Conservation (phyloP, 352 stramenopile species). For the Thalassiosira gravida region DNA sequence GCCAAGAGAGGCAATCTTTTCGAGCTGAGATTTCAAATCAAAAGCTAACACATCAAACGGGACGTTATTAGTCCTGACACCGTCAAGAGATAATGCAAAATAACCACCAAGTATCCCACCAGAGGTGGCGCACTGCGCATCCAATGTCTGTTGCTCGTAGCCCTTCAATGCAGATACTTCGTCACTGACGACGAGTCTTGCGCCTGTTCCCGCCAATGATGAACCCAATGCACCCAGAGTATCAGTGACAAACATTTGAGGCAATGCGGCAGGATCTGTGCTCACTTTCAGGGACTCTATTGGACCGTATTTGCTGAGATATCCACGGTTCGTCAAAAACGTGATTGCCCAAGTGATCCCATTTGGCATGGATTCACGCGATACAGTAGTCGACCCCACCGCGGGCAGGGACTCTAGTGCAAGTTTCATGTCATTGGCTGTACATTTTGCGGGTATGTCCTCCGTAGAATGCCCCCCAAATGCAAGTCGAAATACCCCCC, state of each 20-base stretch:
- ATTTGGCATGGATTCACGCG: slow-evolving; percentile 69
- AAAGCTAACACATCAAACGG: slow-evolving; percentile 60
- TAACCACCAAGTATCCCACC: slow-evolving; percentile 72
- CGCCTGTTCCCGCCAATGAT: slow-evolving; percentile 87
- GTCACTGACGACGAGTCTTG: slow-evolving; percentile 85
- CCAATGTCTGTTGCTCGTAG: slow-evolving; percentile 90
- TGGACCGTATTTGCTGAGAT: slow-evolving; percentile 52
- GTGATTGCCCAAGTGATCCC: slow-evolving; percentile 67
- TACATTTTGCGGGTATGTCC: slow-evolving; percentile 86
- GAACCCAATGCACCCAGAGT: slow-evolving; percentile 22
- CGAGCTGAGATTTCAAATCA: slow-evolving; percentile 80
- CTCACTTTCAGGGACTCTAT: slow-evolving; percentile 52
- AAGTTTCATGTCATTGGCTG: slow-evolving; percentile 86
- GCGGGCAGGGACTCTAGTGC: slow-evolving; percentile 88
- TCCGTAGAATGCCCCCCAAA: slow-evolving; percentile 80
- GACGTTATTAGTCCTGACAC: slow-evolving; percentile 65
- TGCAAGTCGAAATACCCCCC: slow-evolving; percentile 88
- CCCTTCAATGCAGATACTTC: slow-evolving; percentile 90
- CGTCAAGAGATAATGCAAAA: slow-evolving; percentile 88
- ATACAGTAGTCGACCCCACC: slow-evolving; percentile 87
- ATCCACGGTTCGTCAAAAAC: slow-evolving; percentile 69
- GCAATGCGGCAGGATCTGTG: slow-evolving; percentile 38
- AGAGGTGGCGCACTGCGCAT: slow-evolving; percentile 65
- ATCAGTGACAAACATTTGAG: slow-evolving; percentile 43
- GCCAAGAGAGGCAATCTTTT: slow-evolving; percentile 61